A percentile compares a stretch with the other conserved stretches of the same genome.
These are phyloP conservation scores for Vaccinium vitisidaea DNA, from an alignment of 148 eudicot species.

Conservation along the genomic window DNA sequence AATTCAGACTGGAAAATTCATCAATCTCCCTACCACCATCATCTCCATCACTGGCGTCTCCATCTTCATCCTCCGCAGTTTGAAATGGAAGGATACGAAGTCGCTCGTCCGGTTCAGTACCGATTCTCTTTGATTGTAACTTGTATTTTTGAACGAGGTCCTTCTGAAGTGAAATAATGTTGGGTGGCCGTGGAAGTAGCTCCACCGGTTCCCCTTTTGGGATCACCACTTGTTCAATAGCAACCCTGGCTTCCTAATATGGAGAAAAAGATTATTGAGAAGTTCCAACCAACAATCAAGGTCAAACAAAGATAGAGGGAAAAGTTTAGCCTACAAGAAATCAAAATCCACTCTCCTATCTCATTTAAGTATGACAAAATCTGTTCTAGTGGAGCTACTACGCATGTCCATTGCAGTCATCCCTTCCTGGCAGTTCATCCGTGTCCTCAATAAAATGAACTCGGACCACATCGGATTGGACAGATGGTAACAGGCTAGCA, in stretches of 20 bases:
- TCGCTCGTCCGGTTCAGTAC: slow-evolving; percentile 42
- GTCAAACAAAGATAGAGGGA: neutral
- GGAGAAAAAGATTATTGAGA: slow-evolving; percentile 6
- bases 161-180: slow-evolving; percentile 61
- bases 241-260: slow-evolving; percentile 75
- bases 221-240: slow-evolving; percentile 77
- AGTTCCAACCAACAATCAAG: neutral
- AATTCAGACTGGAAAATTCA: slow-evolving; percentile 33
- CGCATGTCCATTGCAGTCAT: neutral
- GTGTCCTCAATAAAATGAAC: neutral
- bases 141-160: slow-evolving; percentile 63
- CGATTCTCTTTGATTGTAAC: slow-evolving; percentile 57
- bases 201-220: slow-evolving; percentile 77
- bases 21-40: slow-evolving; percentile 35
- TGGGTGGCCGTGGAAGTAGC: slow-evolving; percentile 67
- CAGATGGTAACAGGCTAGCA: neutral
- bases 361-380: neutral
- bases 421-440: neutral
- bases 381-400: neutral
- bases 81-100: slow-evolving; percentile 58
- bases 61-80: slow-evolving; percentile 22
- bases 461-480: neutral
- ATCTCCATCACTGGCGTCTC: slow-evolving; percentile 14
- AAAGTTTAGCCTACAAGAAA: neutral
- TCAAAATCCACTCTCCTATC: neutral